A percentile compares a stretch with the other conserved stretches of the same genome.
phyloP scores from a whole-genome alignment of 768 basidiomycete genomes.

The Candolleomyces aberdarensis region DNA sequence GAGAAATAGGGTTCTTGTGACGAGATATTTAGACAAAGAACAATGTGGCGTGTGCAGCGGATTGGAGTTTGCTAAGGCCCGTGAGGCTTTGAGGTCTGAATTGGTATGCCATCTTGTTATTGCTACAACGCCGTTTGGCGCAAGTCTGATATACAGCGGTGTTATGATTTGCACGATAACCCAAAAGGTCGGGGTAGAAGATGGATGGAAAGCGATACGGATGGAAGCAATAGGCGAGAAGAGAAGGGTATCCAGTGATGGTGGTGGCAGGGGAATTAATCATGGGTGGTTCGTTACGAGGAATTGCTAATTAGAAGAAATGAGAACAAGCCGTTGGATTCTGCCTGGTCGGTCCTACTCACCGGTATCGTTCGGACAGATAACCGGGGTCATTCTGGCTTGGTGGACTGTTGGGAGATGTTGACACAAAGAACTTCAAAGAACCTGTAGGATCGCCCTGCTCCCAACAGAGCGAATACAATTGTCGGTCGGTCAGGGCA shows the following conservation, averaged over 20 bases:
- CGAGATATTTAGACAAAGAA: no score
- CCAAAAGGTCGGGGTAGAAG: background rate
- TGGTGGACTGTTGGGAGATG: slow-evolving; percentile 40
- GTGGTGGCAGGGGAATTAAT: background rate
- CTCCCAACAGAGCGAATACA: slow-evolving; percentile 41
- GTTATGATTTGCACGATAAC: background rate
- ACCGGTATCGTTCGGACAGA: slow-evolving; percentile 11
- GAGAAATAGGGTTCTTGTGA: no score
- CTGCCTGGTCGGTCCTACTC: background rate
- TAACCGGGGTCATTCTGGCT: slow-evolving; percentile 18
- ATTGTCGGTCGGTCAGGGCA: slow-evolving; percentile 35
- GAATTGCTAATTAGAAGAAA: background rate
- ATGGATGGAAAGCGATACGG: background rate
- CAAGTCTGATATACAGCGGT: background rate
- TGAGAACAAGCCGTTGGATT: background rate
- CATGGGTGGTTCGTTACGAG: background rate
- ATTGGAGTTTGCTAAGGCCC: background rate
- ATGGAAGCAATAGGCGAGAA: background rate
- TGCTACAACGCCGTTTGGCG: background rate
- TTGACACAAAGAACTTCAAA: slow-evolving; percentile 50
- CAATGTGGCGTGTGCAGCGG: background rate
- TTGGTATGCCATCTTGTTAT: background rate
- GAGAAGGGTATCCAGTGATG: background rate
- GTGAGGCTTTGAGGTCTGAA: background rate
- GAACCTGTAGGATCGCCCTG: slow-evolving; percentile 46